These are phyloP conservation scores for Eucalyptus tenuipes DNA, from an alignment of 345 rosid genomes.

Conservation along the genomic window DNA sequence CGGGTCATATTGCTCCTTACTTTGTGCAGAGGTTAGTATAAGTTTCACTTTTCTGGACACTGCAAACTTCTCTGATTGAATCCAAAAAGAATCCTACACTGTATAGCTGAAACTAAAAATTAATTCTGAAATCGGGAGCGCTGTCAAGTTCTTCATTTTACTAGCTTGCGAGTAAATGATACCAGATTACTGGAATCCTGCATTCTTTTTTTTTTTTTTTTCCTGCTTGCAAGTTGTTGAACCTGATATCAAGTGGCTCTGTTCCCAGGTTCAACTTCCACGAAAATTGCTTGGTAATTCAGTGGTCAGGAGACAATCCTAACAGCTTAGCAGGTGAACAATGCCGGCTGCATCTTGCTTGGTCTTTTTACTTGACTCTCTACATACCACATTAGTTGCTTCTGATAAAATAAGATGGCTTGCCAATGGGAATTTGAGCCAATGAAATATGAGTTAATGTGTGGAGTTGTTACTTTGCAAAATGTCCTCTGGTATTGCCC, in stretches of 20 bases:
- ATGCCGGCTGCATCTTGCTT: background rate
- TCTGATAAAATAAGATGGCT: background rate
- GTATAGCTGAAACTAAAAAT: background rate
- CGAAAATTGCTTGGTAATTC: slow-evolving; percentile 65
- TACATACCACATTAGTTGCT: background rate
- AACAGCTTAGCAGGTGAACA: slow-evolving; percentile 87
- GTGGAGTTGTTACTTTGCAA: background rate
- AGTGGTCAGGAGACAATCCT: slow-evolving; percentile 99
- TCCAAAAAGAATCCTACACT: background rate
- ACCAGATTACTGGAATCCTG: background rate
- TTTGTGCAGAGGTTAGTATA: slow-evolving; percentile 66
- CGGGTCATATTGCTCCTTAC: slow-evolving; percentile 69
- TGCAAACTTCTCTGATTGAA: background rate
- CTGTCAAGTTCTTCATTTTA: background rate
- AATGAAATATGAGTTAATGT: background rate
- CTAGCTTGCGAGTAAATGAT: background rate
- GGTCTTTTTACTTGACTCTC: background rate
- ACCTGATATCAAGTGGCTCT: background rate
- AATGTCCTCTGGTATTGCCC: background rate
- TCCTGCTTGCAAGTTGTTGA: accelerated
- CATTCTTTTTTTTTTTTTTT: background rate
- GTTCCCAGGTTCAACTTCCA: slow-evolving; percentile 48
- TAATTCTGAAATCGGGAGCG: background rate
- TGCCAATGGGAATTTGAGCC: background rate
- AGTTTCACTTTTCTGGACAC: background rate